Percentiles rank a stretch among this genome's conserved stretches.
Conservation (phyloP, 495 filamentous ascomycete genomes). For the Podospora anserina region DNA sequence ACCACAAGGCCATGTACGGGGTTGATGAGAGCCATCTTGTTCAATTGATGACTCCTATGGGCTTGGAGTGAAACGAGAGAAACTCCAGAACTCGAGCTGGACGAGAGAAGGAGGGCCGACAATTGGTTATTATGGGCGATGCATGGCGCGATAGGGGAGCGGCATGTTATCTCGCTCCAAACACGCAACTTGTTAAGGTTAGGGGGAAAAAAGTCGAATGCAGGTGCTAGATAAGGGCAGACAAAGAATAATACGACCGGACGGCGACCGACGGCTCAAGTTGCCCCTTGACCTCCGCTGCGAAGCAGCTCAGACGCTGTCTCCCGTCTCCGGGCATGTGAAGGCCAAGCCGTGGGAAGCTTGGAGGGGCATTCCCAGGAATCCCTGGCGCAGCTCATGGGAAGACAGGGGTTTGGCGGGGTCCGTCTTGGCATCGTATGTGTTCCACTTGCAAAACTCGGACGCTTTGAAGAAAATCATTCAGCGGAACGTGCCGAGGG, state of each 20-base stretch:
- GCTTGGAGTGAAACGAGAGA: background rate
- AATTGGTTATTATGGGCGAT: background rate
- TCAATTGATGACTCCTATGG: background rate
- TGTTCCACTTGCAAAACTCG: background rate
- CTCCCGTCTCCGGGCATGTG: background rate
- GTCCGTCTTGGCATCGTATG: background rate
- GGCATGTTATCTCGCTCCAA: background rate
- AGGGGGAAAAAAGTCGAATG: background rate
- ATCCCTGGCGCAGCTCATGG: background rate
- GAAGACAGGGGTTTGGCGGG: background rate
- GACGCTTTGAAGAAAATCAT: background rate
- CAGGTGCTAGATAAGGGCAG: slow-evolving; percentile 5
- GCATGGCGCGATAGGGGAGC: background rate
- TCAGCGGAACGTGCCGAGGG: background rate
- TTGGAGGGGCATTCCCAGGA: slow-evolving; percentile 1
- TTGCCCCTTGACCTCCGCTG: background rate
- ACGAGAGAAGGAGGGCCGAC: background rate
- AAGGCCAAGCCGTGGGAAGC: background rate
- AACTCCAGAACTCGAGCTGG: background rate
- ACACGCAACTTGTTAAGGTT: background rate
- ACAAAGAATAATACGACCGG: background rate
- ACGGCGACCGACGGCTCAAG: background rate
- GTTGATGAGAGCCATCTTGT: slow-evolving; percentile 43
- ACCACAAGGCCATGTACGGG: slow-evolving; percentile 55
- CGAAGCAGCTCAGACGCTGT: background rate